Evolutionary conservation across 257 asterid genomes (phyloP).

Genomic region (Leonotis leonurus): DNA sequence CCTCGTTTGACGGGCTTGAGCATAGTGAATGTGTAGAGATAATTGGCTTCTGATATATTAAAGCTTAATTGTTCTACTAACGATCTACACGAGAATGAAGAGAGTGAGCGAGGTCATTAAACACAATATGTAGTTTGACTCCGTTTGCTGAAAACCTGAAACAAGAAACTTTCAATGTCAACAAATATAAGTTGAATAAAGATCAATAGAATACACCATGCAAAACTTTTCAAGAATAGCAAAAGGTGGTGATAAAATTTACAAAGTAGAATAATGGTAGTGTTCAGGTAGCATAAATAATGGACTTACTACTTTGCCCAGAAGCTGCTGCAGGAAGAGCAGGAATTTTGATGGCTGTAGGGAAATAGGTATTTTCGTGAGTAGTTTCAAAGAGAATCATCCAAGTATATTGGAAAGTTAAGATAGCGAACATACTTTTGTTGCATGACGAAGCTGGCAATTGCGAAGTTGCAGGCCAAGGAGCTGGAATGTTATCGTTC

Average conservation of each 20-base stretch:
- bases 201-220: neutral
- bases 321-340: slow-evolving; percentile 99
- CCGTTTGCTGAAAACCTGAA: slow-evolving; percentile 31
- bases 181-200: neutral
- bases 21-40: slow-evolving; percentile 13
- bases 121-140: slow-evolving; percentile 10
- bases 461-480: slow-evolving; percentile 79
- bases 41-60: slow-evolving; percentile 10
- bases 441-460: slow-evolving; percentile 76
- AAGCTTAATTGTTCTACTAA: neutral
- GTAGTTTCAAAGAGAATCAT: neutral
- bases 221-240: too few species aligned
- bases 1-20: too few species aligned
- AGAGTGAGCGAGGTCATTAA: slow-evolving; percentile 23
- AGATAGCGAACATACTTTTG: slow-evolving; percentile 42
- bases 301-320: slow-evolving; percentile 68
- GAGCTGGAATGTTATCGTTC: slow-evolving; percentile 96
- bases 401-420: neutral
- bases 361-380: slow-evolving; percentile 5
- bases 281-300: neutral
- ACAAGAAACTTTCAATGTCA: slow-evolving; percentile 1
- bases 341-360: slow-evolving; percentile 80
- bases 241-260: neutral
- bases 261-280: neutral
- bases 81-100: slow-evolving; percentile 30